These are phyloP conservation scores for Wickerhamiella vanderwaltii DNA, from an alignment of 805 yeast genomes.

Conservation along the genomic window DNA sequence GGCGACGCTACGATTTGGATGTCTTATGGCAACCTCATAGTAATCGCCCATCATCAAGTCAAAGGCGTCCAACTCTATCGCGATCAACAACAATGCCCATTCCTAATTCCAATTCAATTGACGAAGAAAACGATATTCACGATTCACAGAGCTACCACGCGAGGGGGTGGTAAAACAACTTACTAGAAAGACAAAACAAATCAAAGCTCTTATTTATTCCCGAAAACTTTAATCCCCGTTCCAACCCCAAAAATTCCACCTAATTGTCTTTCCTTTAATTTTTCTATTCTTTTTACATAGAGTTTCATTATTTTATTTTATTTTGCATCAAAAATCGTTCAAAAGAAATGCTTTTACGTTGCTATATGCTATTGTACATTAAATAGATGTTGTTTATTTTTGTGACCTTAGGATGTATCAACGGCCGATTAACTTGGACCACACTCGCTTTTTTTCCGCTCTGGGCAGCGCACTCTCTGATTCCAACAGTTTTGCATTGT, in stretches of 20 bases:
- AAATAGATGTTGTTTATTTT: background rate
- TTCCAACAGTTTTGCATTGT: conserved; percentile 11
- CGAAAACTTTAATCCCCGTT: too few relatives aligned
- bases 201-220: background rate
- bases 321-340: too few relatives aligned
- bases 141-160: conserved; percentile 22
- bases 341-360: too few relatives aligned
- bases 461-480: conserved; percentile 1
- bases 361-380: conserved; percentile 2
- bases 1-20: conserved; percentile 15
- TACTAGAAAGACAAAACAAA: background rate
- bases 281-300: too few relatives aligned
- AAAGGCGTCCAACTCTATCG: conserved; percentile 16
- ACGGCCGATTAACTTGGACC: conserved; percentile 6
- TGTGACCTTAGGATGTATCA: too few relatives aligned
- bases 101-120: background rate
- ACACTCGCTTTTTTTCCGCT: conserved; percentile 1
- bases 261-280: too few relatives aligned
- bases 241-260: too few relatives aligned
- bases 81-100: conserved; percentile 16
- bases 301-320: too few relatives aligned
- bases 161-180: conserved; percentile 19
- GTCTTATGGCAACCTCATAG: conserved; percentile 8
- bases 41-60: background rate
- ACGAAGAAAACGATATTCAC: conserved; percentile 18